Percentiles rank a stretch among this genome's conserved stretches.
Conservation (phyloP, 306 rosid species). For the Sindora glabra region DNA sequence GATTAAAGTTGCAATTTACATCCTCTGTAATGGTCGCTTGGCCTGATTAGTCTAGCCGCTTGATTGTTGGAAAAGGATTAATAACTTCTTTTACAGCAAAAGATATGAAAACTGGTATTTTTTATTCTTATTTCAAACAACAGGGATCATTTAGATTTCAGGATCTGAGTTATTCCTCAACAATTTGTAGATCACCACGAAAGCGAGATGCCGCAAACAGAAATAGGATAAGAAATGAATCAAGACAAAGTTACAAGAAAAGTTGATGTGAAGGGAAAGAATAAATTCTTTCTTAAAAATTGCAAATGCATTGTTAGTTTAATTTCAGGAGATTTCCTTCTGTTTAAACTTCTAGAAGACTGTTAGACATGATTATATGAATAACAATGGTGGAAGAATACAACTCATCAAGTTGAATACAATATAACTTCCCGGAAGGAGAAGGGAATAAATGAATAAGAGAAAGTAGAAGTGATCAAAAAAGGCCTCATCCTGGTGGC, state of each 20-base stretch:
- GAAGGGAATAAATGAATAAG: conserved; percentile 3
- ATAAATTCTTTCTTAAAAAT: conserved; percentile 41
- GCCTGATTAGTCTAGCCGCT: conserved; percentile 1
- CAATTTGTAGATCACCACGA: conserved; percentile 21
- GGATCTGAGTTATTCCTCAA: conserved; percentile 26
- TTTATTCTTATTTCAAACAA: not conserved
- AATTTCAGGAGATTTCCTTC: conserved; percentile 1
- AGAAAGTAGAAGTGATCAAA: not conserved
- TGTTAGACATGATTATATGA: conserved; percentile 11
- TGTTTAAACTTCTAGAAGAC: conserved; percentile 10
- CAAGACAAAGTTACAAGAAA: not conserved
- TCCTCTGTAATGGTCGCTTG: conserved; percentile 18
- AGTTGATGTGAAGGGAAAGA: conserved; percentile 22
- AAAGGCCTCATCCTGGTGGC: conserved; percentile 37
- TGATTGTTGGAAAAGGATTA: not conserved
- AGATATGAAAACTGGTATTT: not conserved
- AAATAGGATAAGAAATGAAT: conserved; percentile 20
- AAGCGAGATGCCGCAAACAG: conserved; percentile 28
- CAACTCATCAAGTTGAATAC: conserved; percentile 31
- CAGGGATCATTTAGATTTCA: not conserved
- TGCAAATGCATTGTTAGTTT: conserved; percentile 9
- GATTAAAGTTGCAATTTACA: conserved; percentile 40
- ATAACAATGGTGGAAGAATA: conserved; percentile 12
- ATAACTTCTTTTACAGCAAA: not conserved
- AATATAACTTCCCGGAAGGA: conserved; percentile 9